Base-by-base conservation (phyloP, 2,329 filamentous ascomycete species). In the Thelonectria discophora region DNA sequence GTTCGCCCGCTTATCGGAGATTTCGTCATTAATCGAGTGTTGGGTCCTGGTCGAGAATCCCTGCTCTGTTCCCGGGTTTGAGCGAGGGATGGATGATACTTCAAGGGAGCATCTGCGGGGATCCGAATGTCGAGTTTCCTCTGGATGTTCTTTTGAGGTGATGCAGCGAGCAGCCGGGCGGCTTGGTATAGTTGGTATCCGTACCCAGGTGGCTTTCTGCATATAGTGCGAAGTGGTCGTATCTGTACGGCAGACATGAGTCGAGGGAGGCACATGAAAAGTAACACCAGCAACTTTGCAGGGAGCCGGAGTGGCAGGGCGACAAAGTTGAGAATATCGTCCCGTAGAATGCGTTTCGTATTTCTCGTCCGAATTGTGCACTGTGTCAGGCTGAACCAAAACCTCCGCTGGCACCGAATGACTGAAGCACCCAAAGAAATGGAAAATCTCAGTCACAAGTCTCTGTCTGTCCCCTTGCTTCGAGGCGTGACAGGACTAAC, bases 1-100 rank as follows among this genome's bases (percentile, higher is more conserved):
- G 56, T 55, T 53, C 57, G 55, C 58, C 68, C 68, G 63, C 68
- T 71, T 69, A 71, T 70, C 68, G 68, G 68, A 63, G 65, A 71
- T 70, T 71, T 70, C 59, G 68, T 69, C 64, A 66, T 66, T 49
- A 58, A 59, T 62, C 60, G 55, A 63, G 63, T 59, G 45, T 60
- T 42, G 50, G 50, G 56, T 54, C 21, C 58, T 27, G 58, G 58
- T 53, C 53, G 53, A 55, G 47, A 43, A 49, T 63, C 61, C 58
- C 53, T 60, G 58, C 49, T 6, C 34, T 37, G 27, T 20, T 20
- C 45, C 47, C 24, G 45, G 47, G 42, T 27, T 45, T 47, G 42
- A 43, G 34, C 42, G 24, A 55, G 45, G 39, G 32, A 37, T 3
- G 21, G 21, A 24, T 3, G 21, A 24, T 24, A 24, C 21, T 24